Conservation (phyloP, 495 filamentous ascomycete species). For the Aspergillus baeticus region DNA sequence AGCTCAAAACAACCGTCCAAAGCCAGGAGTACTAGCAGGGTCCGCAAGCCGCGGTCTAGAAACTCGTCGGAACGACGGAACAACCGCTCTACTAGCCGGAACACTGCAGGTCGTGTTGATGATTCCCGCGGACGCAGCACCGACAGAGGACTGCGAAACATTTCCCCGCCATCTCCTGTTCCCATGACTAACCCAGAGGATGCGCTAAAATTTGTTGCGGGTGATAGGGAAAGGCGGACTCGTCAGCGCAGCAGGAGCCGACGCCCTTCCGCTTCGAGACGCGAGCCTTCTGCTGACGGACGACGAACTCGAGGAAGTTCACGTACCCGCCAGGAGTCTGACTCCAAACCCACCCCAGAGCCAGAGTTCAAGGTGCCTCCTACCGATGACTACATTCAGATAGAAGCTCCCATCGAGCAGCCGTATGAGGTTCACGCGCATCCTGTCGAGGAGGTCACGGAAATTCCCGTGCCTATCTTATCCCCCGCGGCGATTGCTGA, state of each 20-base stretch:
- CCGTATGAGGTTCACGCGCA: constrained; percentile 19
- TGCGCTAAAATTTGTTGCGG: constrained; percentile 58
- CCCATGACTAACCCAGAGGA: constrained; percentile 63
- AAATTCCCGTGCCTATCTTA: constrained; percentile 24
- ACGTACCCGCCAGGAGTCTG: constrained; percentile 43
- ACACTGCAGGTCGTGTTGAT: constrained; percentile 45
- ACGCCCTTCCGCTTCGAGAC: constrained; percentile 43
- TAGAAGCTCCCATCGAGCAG: constrained; percentile 17
- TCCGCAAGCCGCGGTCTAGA: constrained; percentile 36
- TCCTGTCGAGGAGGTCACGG: constrained; percentile 22
- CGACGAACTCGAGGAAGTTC: constrained; percentile 44
- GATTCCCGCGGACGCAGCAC: constrained; percentile 51
- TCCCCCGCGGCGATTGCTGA: constrained; percentile 33
- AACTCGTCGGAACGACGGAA: constrained; percentile 30
- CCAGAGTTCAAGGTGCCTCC: constrained; percentile 12
- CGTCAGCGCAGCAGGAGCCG: constrained; percentile 55
- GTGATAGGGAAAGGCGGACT: constrained; percentile 58
- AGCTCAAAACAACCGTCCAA: constrained; percentile 43
- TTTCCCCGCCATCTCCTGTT: constrained; percentile 80
- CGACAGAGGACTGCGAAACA: constrained; percentile 53
- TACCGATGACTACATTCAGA: background rate
- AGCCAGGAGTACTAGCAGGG: constrained; percentile 36
- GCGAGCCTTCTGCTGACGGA: constrained; percentile 49
- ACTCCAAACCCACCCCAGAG: constrained; percentile 21
- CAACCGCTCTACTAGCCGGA: constrained; percentile 42